Evolutionary conservation across 352 stramenopile genomes (phyloP), one percentile per base, ranked within the genome.

Genomic region (Pythium phragmiticola): DNA sequence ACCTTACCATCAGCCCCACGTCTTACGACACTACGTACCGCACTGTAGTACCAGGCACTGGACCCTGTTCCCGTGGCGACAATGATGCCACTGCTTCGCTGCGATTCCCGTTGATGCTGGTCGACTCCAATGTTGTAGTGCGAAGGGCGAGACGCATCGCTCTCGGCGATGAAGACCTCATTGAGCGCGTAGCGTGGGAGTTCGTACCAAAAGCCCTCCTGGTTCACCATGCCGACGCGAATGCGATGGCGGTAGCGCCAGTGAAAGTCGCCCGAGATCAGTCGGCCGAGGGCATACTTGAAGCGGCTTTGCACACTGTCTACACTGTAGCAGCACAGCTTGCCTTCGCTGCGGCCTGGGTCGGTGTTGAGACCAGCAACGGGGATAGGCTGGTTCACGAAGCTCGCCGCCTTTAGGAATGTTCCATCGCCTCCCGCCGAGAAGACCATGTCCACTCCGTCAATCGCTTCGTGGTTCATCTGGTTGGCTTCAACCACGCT

Each of bases 121-220:
- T 96, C 87, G 19, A 94, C 85, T 48, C 87, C 87, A 49, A 96
- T 94, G 54, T 94, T 92, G 77, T 96, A 94, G 64, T 92, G 82
- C 45, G 85, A 93, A 39, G 87, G 87, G 1, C 86, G 85, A 28
- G 85, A 94, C 36, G 87, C 82, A 36, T 96, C 87, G 23, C 81
- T 87, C 69, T 96, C 87, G 9, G 87, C 87, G 60, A 96, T 94
- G 60, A 96, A 96, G 43, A 96, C 86, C 77, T 95, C 87, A 61
- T 96, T 96, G 30, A 96, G 71, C 33, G 87, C 87, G 54, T 89
- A 96, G 13, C 83, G 86, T 41, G 86, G 85, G 17, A 96, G 65
- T 45, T 96, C 85, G 43, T 93, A 90, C 82, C 87, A 94, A 66
- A 85, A 94, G 3, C 87, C 87, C 66, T 95, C 87, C 49, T 94